These are phyloP conservation scores for Rhododendron ovatum DNA, from an alignment of 148 eudicot genomes.

Conservation along the genomic window DNA sequence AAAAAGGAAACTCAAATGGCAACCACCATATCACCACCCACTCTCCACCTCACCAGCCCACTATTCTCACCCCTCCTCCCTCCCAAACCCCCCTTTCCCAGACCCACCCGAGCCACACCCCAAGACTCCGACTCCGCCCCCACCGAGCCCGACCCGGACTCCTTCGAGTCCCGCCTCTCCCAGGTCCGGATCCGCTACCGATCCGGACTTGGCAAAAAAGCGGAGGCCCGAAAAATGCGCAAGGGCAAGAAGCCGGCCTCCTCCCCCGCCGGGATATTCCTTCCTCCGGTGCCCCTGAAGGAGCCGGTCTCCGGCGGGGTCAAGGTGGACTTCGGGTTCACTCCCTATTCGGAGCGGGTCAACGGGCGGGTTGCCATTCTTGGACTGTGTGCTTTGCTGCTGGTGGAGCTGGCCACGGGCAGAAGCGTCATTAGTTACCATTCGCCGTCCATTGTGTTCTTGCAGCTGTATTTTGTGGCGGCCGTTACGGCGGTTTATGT, in stretches of 20 bases:
- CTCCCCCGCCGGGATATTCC: constrained; percentile 37
- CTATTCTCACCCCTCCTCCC: constrained; percentile 8
- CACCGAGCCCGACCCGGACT: constrained; percentile 27
- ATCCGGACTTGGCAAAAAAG: constrained; percentile 77
- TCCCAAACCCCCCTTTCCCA: constrained; percentile 10
- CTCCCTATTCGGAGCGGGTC: constrained; percentile 66
- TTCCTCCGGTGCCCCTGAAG: constrained; percentile 73
- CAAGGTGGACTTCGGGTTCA: constrained; percentile 91
- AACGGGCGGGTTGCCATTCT: constrained; percentile 73
- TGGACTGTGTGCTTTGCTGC: constrained; percentile 59
- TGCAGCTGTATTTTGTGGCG: constrained; percentile 82
- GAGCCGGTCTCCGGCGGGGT: constrained; percentile 64
- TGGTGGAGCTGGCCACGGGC: constrained; percentile 90
- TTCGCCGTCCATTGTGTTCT: constrained; percentile 59
- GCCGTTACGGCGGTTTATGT: constrained; percentile 57
- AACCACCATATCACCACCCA: constrained; percentile 11
- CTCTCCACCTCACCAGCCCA: constrained; percentile 15
- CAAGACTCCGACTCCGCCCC: constrained; percentile 15
- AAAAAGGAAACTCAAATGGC: constrained; percentile 15
- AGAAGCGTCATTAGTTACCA: constrained; percentile 68
- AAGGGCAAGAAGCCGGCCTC: constrained; percentile 39
- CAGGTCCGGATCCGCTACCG: constrained; percentile 56
- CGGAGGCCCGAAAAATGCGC: constrained; percentile 55
- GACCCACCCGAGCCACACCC: constrained; percentile 18
- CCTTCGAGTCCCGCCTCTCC: constrained; percentile 60